Evolutionary conservation across 441 rosid species (phyloP).

Genomic region (Aquilaria agallochum): DNA sequence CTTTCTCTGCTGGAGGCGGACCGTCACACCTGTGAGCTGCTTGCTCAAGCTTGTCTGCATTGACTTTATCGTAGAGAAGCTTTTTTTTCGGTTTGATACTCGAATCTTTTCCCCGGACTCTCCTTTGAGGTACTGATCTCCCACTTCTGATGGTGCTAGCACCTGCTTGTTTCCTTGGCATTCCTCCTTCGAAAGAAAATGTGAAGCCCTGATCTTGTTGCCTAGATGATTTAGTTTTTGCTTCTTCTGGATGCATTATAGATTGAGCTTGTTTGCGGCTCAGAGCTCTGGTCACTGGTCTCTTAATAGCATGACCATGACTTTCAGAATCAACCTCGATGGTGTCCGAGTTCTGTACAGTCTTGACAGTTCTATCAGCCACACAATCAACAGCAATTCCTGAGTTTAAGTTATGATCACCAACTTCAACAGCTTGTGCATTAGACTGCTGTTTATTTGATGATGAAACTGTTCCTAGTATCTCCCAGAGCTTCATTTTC

Average conservation of each 20-base stretch:
- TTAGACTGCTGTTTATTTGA: slow-evolving; percentile 47
- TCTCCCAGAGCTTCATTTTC: slow-evolving; percentile 76
- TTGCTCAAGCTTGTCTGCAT: slow-evolving; percentile 31
- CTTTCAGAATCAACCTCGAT: slow-evolving; percentile 78
- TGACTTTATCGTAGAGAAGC: slow-evolving; percentile 29
- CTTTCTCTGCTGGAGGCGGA: slow-evolving; percentile 35
- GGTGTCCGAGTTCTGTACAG: slow-evolving; percentile 57
- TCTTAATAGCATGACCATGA: slow-evolving; percentile 42
- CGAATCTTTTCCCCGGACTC: slow-evolving; percentile 25
- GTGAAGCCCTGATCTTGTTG: slow-evolving; percentile 30
- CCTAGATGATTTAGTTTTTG: slow-evolving; percentile 27
- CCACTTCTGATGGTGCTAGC: slow-evolving; percentile 21
- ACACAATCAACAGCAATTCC: slow-evolving; percentile 24
- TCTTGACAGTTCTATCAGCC: slow-evolving; percentile 30
- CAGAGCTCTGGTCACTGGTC: slow-evolving; percentile 63
- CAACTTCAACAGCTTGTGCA: slow-evolving; percentile 32
- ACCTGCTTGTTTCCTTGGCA: slow-evolving; percentile 26
- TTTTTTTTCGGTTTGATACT: slow-evolving; percentile 31
- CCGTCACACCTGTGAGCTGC: slow-evolving; percentile 32
- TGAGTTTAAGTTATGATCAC: slow-evolving; percentile 28
- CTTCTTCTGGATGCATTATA: slow-evolving; percentile 7
- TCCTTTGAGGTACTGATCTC: slow-evolving; percentile 36
- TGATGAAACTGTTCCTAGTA: slow-evolving; percentile 55
- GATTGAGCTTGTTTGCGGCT: slow-evolving; percentile 34
- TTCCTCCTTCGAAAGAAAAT: slow-evolving; percentile 55